These are phyloP conservation scores for Petunia secreta DNA, from an alignment of 257 asterid species.

Conservation along the genomic window DNA sequence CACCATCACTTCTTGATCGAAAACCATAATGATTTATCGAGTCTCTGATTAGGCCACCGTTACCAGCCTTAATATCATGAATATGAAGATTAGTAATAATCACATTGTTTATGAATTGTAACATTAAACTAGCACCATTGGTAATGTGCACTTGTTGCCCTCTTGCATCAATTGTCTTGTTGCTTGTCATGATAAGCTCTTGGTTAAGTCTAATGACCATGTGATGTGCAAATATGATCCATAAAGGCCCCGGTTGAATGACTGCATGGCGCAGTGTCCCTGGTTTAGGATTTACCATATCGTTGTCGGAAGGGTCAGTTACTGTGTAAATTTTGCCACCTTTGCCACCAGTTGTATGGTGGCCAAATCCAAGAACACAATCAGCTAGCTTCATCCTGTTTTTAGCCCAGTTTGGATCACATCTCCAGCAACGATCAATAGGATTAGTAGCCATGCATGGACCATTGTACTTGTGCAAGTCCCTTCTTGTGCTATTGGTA, in stretches of 20 bases:
- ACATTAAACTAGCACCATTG: slow-evolving; percentile 35
- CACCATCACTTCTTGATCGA: slow-evolving; percentile 43
- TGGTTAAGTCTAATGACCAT: slow-evolving; percentile 40
- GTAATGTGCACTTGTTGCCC: slow-evolving; percentile 39
- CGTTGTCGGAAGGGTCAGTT: slow-evolving; percentile 33
- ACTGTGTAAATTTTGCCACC: slow-evolving; percentile 37
- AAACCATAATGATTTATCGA: slow-evolving; percentile 34
- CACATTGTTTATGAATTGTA: slow-evolving; percentile 40
- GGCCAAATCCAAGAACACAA: slow-evolving; percentile 46
- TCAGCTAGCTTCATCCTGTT: slow-evolving; percentile 36
- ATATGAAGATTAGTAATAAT: slow-evolving; percentile 36
- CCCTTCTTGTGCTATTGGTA: slow-evolving; percentile 34
- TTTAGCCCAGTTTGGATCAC: slow-evolving; percentile 35
- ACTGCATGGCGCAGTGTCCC: slow-evolving; percentile 45
- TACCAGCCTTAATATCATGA: slow-evolving; percentile 32
- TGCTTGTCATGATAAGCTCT: slow-evolving; percentile 38
- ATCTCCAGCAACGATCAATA: slow-evolving; percentile 47
- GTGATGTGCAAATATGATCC: slow-evolving; percentile 35
- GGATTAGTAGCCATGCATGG: slow-evolving; percentile 43
- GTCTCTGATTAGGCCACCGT: slow-evolving; percentile 40
- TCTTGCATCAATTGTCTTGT: slow-evolving; percentile 45
- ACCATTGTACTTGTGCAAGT: slow-evolving; percentile 26
- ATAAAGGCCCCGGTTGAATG: slow-evolving; percentile 36
- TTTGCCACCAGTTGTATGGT: slow-evolving; percentile 39
- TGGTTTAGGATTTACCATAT: slow-evolving; percentile 33